Evolutionary conservation across 2,329 filamentous ascomycete species (phyloP).

Genomic region (Colletotrichum gloeosporioides): DNA sequence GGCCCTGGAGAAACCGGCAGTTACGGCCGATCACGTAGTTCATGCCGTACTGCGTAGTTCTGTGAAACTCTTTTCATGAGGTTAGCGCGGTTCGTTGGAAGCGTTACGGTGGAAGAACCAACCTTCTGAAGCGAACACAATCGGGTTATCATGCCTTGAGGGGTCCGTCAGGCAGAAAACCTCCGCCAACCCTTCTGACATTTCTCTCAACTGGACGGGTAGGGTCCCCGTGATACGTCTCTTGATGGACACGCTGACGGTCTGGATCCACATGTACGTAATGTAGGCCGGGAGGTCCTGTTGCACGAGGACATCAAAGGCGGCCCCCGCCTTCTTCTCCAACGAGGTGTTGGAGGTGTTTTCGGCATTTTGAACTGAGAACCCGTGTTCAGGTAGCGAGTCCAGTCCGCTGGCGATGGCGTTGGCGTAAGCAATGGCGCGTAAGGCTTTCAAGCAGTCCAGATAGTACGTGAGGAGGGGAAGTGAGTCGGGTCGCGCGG

Average conservation of each 20-base stretch:
- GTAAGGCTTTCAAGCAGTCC: constrained; percentile 72
- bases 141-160: constrained; percentile 74
- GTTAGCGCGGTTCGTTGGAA: background rate
- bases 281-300: constrained; percentile 78
- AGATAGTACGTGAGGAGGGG: constrained; percentile 75
- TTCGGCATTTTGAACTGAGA: constrained; percentile 55
- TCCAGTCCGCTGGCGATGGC: constrained; percentile 67
- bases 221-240: constrained; percentile 72
- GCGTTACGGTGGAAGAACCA: constrained; percentile 15
- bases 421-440: constrained; percentile 75
- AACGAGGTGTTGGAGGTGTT: constrained; percentile 63
- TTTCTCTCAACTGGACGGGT: constrained; percentile 66
- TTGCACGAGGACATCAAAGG: constrained; percentile 67
- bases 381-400: constrained; percentile 59
- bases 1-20: constrained; percentile 80
- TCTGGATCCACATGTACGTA: constrained; percentile 70
- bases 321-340: constrained; percentile 66
- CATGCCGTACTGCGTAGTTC: constrained; percentile 77
- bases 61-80: constrained; percentile 63
- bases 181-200: constrained; percentile 78
- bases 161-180: constrained; percentile 81
- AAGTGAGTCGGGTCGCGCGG: constrained; percentile 64
- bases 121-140: constrained; percentile 80
- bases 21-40: constrained; percentile 77
- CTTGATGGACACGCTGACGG: constrained; percentile 73